These are phyloP conservation scores for Coccomyxa sp. DNA, from an alignment of 139 green algal genomes.

Conservation along the genomic window DNA sequence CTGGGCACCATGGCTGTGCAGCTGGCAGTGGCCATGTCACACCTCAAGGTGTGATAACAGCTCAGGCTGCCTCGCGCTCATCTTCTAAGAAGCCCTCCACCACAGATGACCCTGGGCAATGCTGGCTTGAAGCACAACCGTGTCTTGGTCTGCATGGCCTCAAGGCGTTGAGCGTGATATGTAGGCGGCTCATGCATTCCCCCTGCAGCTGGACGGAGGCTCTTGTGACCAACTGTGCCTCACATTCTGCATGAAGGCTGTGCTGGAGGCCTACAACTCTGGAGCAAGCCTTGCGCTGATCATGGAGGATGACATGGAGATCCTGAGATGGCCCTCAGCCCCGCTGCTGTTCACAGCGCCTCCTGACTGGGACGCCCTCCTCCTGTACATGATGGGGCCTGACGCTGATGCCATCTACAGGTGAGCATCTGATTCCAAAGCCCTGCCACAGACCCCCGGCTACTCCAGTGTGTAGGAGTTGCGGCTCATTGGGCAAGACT, in stretches of 20 bases:
- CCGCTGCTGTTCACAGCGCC: not conserved
- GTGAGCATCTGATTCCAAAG: not conserved
- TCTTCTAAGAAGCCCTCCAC: not conserved
- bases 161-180: not conserved
- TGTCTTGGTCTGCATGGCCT: not conserved
- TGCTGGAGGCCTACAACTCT: not conserved
- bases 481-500: no score
- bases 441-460: no score
- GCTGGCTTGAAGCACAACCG: not conserved
- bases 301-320: conserved; percentile 3
- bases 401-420: not conserved
- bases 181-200: not conserved
- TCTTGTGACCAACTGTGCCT: not conserved
- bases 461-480: no score
- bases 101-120: not conserved
- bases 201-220: not conserved
- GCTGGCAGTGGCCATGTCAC: not conserved
- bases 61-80: not conserved
- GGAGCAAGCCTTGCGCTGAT: not conserved
- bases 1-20: not conserved
- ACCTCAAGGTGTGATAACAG: not conserved
- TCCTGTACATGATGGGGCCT: conserved; percentile 1
- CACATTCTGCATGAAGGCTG: no score
- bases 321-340: not conserved
- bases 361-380: not conserved